Conservation (phyloP, 2,329 filamentous ascomycete genomes). For the Alternaria arborescens region DNA sequence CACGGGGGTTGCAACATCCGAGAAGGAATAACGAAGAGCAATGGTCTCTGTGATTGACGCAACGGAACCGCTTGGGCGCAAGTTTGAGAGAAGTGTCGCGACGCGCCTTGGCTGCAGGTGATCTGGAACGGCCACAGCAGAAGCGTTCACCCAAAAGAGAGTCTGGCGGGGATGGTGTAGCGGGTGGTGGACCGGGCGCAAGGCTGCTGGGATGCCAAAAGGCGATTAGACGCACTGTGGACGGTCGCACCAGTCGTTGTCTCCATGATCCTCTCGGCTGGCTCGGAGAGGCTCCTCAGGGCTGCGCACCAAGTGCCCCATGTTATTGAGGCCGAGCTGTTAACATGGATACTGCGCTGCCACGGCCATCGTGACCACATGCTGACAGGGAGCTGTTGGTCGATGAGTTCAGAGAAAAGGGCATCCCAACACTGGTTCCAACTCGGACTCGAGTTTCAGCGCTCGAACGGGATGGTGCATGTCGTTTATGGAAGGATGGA, state of each 20-base stretch:
- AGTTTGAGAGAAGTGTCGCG: conserved; percentile 52
- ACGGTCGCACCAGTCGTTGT: conserved; percentile 33
- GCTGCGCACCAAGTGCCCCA: conserved; percentile 41
- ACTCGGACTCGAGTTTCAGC: conserved; percentile 39
- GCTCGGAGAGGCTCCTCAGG: conserved; percentile 29
- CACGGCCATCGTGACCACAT: conserved; percentile 17
- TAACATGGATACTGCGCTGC: conserved; percentile 28
- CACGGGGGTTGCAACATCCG: conserved; percentile 45
- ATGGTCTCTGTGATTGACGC: conserved; percentile 47
- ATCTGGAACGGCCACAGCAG: conserved; percentile 52
- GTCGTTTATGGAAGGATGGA: conserved; percentile 30
- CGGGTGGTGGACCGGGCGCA: conserved; percentile 45
- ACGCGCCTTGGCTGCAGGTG: conserved; percentile 53
- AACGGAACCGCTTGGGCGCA: conserved; percentile 48
- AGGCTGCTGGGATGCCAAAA: conserved; percentile 43
- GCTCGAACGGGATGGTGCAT: conserved; percentile 34
- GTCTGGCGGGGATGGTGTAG: conserved; percentile 38
- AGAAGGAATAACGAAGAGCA: conserved; percentile 39
- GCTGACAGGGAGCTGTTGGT: conserved; percentile 33
- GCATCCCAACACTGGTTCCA: conserved; percentile 31
- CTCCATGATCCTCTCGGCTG: conserved; percentile 28
- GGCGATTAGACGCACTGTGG: conserved; percentile 41
- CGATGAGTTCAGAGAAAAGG: conserved; percentile 18
- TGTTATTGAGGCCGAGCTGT: conserved; percentile 41
- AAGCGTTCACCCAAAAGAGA: conserved; percentile 51